Percentiles rank a stretch among this genome's conserved stretches.
These are phyloP conservation scores for Coffea humblotiana DNA, from an alignment of 305 asterid genomes.

Conservation along the genomic window DNA sequence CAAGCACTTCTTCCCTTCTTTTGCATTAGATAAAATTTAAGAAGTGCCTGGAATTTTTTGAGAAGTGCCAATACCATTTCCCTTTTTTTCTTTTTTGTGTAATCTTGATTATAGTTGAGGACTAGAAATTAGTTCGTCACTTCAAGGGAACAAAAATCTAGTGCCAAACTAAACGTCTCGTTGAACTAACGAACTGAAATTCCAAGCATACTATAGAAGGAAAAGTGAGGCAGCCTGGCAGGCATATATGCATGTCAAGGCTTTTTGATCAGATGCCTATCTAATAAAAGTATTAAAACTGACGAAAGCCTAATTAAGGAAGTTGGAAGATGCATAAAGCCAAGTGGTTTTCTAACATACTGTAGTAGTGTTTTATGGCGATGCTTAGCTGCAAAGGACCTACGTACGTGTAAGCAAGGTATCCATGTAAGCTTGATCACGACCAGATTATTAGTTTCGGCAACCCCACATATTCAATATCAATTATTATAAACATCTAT, in stretches of 20 bases:
- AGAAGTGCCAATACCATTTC: too few relatives aligned
- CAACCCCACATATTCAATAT: neutral
- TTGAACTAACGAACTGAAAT: neutral
- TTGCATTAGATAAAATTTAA: too few relatives aligned
- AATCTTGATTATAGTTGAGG: neutral
- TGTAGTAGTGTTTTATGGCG: slow-evolving; percentile 1
- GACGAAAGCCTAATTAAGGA: neutral
- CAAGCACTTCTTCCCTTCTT: too few relatives aligned
- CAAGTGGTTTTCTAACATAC: neutral
- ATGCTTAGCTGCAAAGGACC: slow-evolving; percentile 5
- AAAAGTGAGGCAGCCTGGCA: neutral
- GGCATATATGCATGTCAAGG: neutral
- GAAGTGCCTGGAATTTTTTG: too few relatives aligned
- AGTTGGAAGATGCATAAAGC: neutral
- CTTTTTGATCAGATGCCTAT: too few relatives aligned
- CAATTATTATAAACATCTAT: too few relatives aligned
- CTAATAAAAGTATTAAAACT: neutral
- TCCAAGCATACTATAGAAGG: neutral
- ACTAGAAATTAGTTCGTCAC: neutral
- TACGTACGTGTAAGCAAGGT: neutral
- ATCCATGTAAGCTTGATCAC: neutral
- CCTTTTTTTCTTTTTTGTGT: neutral
- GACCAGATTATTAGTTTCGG: neutral
- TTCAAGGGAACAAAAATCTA: neutral
- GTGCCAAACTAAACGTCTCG: too few relatives aligned